Evolutionary conservation across 148 eudicot species (phyloP), one percentile per base, ranked within the genome.

Genomic region (Heliamphora exappendiculata): DNA sequence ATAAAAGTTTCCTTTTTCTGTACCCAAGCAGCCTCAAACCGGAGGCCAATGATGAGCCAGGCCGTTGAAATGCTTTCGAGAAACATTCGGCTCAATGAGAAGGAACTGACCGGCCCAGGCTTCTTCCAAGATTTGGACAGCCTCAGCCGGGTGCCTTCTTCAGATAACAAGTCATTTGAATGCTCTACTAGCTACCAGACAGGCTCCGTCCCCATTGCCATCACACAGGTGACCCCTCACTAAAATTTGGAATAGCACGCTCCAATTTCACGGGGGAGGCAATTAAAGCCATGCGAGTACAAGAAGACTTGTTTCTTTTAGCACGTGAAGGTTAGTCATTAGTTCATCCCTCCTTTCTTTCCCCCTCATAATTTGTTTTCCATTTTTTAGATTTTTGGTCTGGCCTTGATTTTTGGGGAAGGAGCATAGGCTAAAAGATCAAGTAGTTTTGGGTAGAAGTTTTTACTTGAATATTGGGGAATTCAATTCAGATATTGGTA

Each of bases 1-100:
- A 87, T 95, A 49, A 91, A 80, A 77, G 89, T 95, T 13, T 96
- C 99, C 24, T 85, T 95, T 62, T 95, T 95, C 82, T 95, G 97
- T 78, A 87, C 96, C 26, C 99, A 95, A 82, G 86, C 89, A 70
- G 79, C 83, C 5, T 91, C 96, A 12, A 86, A 69, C 76, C 82
- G 86, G 75, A 84, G 99, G 89, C 99, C 99, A 4, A 28, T 73
- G 81, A 92, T 95, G 91, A 91, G 91, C 84, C 96, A 92, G 67
- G 97, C 89, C 20, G 79, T 91, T 5, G 82, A 93, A 20, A 92
- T 95, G 99, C 89, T 95, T 28, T 83, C 93, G 14, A 88, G 80
- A 37, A 73, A 85, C 14, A 77, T 82, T 14, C 84, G 81, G 54
- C 87, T 93, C 11, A 91, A 89, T 12, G 97, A 91, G 81, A 87